These are phyloP conservation scores for Yarrowia sp. DNA, from an alignment of 805 yeast genomes.

Conservation along the genomic window DNA sequence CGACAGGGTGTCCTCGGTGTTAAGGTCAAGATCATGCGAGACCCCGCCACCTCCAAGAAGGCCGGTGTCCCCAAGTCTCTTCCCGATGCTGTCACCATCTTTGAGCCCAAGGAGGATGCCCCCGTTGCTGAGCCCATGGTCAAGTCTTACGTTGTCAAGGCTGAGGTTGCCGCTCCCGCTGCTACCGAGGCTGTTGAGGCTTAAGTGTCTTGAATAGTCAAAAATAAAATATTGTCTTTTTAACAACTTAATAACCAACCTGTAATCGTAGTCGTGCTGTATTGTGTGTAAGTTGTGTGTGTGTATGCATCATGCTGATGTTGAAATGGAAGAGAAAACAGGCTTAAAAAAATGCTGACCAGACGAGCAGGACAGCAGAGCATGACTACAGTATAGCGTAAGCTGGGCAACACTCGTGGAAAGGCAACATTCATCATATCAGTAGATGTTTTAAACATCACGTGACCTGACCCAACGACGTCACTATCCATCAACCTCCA, in stretches of 20 bases:
- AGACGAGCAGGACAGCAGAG: too few relatives aligned
- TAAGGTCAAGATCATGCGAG: conserved; percentile 99
- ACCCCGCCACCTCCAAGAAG: conserved; percentile 61
- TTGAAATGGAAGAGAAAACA: too few relatives aligned
- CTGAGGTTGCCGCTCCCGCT: conserved; percentile 37
- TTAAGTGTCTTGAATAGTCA: conserved; percentile 32
- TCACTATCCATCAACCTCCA: too few relatives aligned
- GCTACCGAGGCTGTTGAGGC: conserved; percentile 43
- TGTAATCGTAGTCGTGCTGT: background rate
- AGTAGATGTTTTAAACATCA: too few relatives aligned
- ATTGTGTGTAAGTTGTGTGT: too few relatives aligned
- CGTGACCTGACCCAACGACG: too few relatives aligned
- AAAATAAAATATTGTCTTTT: background rate
- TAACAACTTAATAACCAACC: background rate
- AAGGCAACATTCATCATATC: too few relatives aligned
- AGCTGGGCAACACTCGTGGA: too few relatives aligned
- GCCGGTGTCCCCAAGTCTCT: conserved; percentile 47
- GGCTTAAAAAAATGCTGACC: too few relatives aligned
- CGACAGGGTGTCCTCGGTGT: conserved; percentile 99
- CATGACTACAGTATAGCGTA: too few relatives aligned
- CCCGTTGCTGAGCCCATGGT: conserved; percentile 64
- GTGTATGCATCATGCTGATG: too few relatives aligned
- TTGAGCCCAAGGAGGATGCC: conserved; percentile 90
- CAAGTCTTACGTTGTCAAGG: conserved; percentile 57
- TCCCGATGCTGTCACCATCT: conserved; percentile 91